Evolutionary conservation across 2,329 filamentous ascomycete species (phyloP).

Genomic region (Colletotrichum magnum): DNA sequence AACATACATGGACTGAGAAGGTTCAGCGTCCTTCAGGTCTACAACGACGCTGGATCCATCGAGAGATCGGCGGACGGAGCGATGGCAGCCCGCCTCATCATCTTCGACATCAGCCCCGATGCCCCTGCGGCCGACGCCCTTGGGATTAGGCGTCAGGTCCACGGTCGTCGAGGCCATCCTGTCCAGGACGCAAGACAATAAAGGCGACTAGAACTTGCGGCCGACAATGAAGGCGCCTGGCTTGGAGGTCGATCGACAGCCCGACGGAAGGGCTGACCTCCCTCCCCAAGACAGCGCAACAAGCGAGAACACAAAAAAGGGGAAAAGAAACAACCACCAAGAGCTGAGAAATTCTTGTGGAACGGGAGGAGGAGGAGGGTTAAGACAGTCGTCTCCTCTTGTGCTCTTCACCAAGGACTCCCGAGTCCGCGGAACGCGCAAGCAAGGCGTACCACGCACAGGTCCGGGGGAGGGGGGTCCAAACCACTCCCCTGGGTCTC

Average conservation of each 20-base stretch:
- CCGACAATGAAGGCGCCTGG: too few species aligned
- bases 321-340: slow-evolving; percentile 29
- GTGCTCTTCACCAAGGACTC: slow-evolving; percentile 3
- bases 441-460: slow-evolving; percentile 22
- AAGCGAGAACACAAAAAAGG: not conserved
- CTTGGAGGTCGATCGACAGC: too few species aligned
- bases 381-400: slow-evolving; percentile 1
- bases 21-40: not conserved
- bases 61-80: not conserved
- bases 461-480: not conserved
- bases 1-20: not conserved
- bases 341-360: not conserved
- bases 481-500: slow-evolving; percentile 30
- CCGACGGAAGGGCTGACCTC: too few species aligned
- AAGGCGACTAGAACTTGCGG: not conserved
- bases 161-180: not conserved
- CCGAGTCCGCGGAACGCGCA: slow-evolving; percentile 4
- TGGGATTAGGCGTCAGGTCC: slow-evolving; percentile 5
- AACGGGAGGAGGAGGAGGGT: not conserved
- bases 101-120: slow-evolving; percentile 21
- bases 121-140: slow-evolving; percentile 16
- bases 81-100: not conserved
- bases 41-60: slow-evolving; percentile 16
- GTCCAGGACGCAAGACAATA: not conserved
- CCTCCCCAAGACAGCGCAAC: not conserved